These are phyloP conservation scores for Suhomyces pyralidae DNA, from an alignment of 805 yeast species.

Conservation along the genomic window DNA sequence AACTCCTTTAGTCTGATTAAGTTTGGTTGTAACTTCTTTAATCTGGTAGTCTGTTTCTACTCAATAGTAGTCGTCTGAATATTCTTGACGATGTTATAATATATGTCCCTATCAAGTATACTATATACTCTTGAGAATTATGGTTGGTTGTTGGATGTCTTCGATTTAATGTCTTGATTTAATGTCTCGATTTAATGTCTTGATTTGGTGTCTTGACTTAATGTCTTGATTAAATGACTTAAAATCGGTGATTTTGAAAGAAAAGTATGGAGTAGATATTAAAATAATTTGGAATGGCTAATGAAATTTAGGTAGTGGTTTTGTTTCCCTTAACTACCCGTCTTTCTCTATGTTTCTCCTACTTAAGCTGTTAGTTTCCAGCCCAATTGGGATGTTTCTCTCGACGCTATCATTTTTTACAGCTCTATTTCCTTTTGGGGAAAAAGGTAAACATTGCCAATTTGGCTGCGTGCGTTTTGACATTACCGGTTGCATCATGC, in stretches of 20 bases:
- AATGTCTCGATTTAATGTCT: too few species aligned
- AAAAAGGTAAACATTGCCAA: slow-evolving; percentile 21
- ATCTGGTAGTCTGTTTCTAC: too few species aligned
- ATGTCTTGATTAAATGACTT: not conserved
- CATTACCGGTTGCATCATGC: not conserved
- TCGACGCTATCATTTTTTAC: slow-evolving; percentile 1
- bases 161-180: not conserved
- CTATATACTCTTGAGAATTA: too few species aligned
- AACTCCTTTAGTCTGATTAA: not conserved
- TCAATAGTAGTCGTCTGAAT: not conserved
- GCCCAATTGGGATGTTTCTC: slow-evolving; percentile 2
- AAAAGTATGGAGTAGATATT: not conserved
- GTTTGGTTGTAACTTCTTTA: too few species aligned
- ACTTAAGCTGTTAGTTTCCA: slow-evolving; percentile 2
- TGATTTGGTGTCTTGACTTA: not conserved
- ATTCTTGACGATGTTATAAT: not conserved
- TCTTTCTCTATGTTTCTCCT: not conserved
- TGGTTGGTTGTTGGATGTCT: too few species aligned
- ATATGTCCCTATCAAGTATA: too few species aligned
- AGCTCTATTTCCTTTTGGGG: slow-evolving; percentile 18
- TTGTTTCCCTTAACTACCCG: not conserved
- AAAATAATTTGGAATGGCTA: not conserved
- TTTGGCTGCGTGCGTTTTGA: slow-evolving; percentile 6
- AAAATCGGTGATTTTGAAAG: not conserved
- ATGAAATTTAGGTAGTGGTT: not conserved